These are phyloP conservation scores for Wickerhamiella australiensis DNA, from an alignment of 805 yeast species.

Conservation along the genomic window DNA sequence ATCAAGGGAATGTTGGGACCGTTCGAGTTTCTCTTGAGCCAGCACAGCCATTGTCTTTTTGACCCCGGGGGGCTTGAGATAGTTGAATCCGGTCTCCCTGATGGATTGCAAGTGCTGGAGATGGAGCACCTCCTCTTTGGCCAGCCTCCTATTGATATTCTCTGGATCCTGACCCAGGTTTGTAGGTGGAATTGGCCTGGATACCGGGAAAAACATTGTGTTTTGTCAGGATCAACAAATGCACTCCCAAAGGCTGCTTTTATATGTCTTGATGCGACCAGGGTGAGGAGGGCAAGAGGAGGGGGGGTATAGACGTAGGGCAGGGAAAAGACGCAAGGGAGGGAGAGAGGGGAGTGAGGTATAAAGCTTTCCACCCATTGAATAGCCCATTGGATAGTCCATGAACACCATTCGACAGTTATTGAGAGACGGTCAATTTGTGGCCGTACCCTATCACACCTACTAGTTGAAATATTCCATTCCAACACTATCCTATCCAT, in stretches of 20 bases:
- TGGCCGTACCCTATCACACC: too few relatives aligned
- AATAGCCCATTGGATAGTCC: too few relatives aligned
- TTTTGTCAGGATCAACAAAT: neutral
- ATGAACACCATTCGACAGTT: too few relatives aligned
- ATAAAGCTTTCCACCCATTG: too few relatives aligned
- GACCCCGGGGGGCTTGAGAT: conserved; percentile 48
- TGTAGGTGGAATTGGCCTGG: neutral
- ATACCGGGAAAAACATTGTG: neutral
- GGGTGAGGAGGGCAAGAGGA: too few relatives aligned
- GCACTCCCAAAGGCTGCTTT: neutral
- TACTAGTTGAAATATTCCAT: too few relatives aligned
- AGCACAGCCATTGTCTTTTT: conserved; percentile 38
- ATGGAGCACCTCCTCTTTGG: neutral
- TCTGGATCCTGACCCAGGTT: neutral
- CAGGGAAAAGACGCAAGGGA: too few relatives aligned
- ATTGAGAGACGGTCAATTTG: too few relatives aligned
- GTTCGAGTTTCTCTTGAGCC: conserved; percentile 19
- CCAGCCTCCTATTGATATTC: neutral
- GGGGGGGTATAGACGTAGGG: too few relatives aligned
- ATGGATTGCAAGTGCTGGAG: conserved; percentile 22
- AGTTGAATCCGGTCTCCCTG: conserved; percentile 37
- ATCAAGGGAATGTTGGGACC: neutral
- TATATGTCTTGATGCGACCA: neutral
- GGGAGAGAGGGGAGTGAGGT: too few relatives aligned
- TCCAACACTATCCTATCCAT: too few relatives aligned